Percentiles rank a stretch among this genome's conserved stretches.
phyloP scores from a whole-genome alignment of 164 flowering plant genomes.

The Hamamelis virginiana region DNA sequence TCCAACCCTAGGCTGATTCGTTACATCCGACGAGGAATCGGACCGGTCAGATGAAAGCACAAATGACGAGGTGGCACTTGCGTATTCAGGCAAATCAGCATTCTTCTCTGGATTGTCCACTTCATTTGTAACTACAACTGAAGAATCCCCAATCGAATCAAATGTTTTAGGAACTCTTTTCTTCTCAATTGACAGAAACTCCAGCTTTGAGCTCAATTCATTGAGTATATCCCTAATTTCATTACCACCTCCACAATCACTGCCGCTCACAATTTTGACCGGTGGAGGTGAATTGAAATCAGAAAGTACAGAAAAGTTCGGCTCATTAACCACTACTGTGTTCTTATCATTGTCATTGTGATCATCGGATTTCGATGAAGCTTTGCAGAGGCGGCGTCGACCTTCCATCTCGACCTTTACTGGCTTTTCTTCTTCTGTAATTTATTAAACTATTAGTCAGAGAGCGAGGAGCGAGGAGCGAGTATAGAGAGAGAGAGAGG shows the following conservation, averaged over 20 bases:
- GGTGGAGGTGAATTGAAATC: constrained; percentile 35
- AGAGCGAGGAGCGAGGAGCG: not conserved
- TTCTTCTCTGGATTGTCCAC: constrained; percentile 10
- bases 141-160: constrained; percentile 13
- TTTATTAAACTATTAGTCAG: not conserved
- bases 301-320: constrained; percentile 14
- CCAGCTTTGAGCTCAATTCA: constrained; percentile 67
- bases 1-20: constrained; percentile 13
- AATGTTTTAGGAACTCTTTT: constrained; percentile 22
- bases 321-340: not conserved
- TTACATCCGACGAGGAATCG: constrained; percentile 19
- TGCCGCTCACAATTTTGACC: constrained; percentile 16
- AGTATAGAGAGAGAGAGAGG: not conserved
- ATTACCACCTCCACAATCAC: constrained; percentile 20
- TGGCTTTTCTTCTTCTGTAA: constrained; percentile 28
- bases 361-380: constrained; percentile 20
- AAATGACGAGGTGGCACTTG: constrained; percentile 40
- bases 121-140: constrained; percentile 5
- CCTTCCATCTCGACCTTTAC: constrained; percentile 43
- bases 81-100: constrained; percentile 28
- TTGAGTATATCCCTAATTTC: constrained; percentile 76
- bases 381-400: constrained; percentile 53
- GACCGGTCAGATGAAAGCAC: too few species aligned
- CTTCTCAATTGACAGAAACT: constrained; percentile 67
- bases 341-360: not conserved